Evolutionary conservation across 805 yeast species (phyloP), one percentile per base, ranked within the genome.

Genomic region (Kodamaea lidongshanica): DNA sequence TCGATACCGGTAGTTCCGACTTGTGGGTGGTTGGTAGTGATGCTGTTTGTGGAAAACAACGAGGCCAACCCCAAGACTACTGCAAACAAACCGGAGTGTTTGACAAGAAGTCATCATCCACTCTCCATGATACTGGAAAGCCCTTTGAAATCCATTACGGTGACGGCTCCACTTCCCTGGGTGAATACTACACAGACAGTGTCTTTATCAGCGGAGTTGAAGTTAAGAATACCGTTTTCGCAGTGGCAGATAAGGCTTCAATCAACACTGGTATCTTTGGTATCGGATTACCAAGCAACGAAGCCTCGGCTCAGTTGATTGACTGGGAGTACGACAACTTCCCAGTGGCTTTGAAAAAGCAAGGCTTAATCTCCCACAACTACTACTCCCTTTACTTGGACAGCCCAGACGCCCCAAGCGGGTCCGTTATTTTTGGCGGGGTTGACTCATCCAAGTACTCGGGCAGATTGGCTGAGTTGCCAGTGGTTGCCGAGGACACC

Each of bases 391-490:
- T 83, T 32, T 80, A 61, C 44, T 61, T 83, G 51, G 70, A 77
- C 44, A 30, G 31, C 6, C 25, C 26, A 5, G 11, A 25, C 8
- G 58, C 72, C 0, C 23, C 43, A 5, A 36, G 59, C 1, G 88
- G 86, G 4, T 54, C 65, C 11, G 60, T 81, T 13, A 50, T 81
- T 25, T 82, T 82, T 58, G 89, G 92, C 29, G 92, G 79, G 17
- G 67, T 76, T 15, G 89, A 81, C 45, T 70, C 68, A 37, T 65
- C 72, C 25, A 79, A 79, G 53, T 78, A 72, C 51, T 31, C 53
- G 0, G 87, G 84, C 11, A 45, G 42, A 2, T 45, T 67, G 38
- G 43, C 40, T 15, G 44, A 58, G 3, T 40, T 62, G 26, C 58
- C 56, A 2, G 19, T 33, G 21, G 17, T 26, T 23, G 16, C 27